A percentile compares a stretch with the other conserved stretches of the same genome.
Evolutionary conservation across 371 early-diverging fungal genomes (phyloP).

Genomic region (Mucor ambiguus): DNA sequence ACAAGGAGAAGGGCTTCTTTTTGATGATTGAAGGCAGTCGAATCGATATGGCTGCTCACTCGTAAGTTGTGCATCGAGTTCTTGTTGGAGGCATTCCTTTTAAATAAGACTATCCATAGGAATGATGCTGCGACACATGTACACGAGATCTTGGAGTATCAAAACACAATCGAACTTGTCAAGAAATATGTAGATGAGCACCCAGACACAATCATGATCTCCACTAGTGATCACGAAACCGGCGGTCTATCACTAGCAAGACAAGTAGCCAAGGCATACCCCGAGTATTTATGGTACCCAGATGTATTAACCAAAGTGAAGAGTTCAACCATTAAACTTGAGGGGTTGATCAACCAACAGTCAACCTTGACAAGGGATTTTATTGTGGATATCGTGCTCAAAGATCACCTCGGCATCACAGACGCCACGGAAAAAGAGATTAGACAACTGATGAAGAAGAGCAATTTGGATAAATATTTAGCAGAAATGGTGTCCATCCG

Average conservation of each 20-base stretch:
- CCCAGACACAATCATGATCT: slow-evolving; percentile 85
- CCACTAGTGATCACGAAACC: slow-evolving; percentile 94
- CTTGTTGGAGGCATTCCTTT: background rate
- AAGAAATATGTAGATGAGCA: slow-evolving; percentile 73
- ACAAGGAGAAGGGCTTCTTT: slow-evolving; percentile 79
- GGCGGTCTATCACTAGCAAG: slow-evolving; percentile 86
- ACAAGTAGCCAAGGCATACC: slow-evolving; percentile 67
- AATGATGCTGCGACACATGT: slow-evolving; percentile 93
- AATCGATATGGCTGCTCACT: slow-evolving; percentile 88
- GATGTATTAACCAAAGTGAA: slow-evolving; percentile 67
- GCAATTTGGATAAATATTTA: slow-evolving; percentile 52
- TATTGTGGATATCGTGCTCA: slow-evolving; percentile 54
- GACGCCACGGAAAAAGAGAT: slow-evolving; percentile 75
- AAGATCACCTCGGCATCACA: slow-evolving; percentile 63
- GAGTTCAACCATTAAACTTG: slow-evolving; percentile 66
- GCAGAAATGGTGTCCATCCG: slow-evolving; percentile 72
- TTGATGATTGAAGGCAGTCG: slow-evolving; percentile 95
- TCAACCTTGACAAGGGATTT: slow-evolving; percentile 21
- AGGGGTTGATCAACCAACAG: slow-evolving; percentile 30
- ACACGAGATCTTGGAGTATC: slow-evolving; percentile 90
- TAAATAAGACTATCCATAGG: slow-evolving; percentile 34
- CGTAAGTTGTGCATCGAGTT: slow-evolving; percentile 36
- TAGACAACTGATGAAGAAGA: slow-evolving; percentile 34
- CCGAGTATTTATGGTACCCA: slow-evolving; percentile 89
- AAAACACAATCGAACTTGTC: slow-evolving; percentile 73